Percentiles rank a stretch among this genome's conserved stretches.
phyloP scores from a whole-genome alignment of 108 stramenopile species.

The Nitzschia sp. region DNA sequence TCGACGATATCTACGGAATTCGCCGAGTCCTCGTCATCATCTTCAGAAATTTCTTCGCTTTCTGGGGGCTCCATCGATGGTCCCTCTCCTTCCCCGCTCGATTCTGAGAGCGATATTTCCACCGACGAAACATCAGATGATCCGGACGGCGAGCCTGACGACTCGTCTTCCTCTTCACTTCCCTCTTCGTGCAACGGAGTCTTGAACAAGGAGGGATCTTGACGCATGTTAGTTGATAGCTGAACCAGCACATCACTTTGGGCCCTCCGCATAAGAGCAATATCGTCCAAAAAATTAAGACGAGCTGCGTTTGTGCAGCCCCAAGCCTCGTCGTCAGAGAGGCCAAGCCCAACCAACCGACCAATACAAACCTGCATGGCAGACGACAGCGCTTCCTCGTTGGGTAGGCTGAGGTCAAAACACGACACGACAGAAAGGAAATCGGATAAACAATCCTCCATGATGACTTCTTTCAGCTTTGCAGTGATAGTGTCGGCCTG shows the following conservation, averaged over 20 bases:
- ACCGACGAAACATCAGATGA: background rate
- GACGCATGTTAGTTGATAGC: constrained; percentile 7
- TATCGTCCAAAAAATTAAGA: constrained; percentile 54
- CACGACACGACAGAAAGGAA: constrained; percentile 59
- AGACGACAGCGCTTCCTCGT: constrained; percentile 59
- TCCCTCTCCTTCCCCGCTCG: background rate
- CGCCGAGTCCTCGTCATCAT: constrained; percentile 36
- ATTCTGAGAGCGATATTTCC: background rate
- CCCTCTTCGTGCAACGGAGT: constrained; percentile 13
- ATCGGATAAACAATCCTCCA: constrained; percentile 51
- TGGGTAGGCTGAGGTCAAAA: constrained; percentile 61
- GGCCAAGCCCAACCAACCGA: constrained; percentile 51
- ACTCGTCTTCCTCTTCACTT: background rate
- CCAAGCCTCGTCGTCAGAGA: constrained; percentile 51
- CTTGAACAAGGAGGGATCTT: constrained; percentile 3
- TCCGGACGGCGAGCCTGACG: background rate
- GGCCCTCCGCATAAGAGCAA: constrained; percentile 38
- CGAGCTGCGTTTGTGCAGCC: constrained; percentile 49
- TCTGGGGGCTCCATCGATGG: background rate
- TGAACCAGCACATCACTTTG: constrained; percentile 26
- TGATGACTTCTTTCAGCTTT: constrained; percentile 29
- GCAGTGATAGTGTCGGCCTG: constrained; percentile 5
- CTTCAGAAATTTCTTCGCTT: background rate
- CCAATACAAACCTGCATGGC: constrained; percentile 64
- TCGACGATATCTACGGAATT: constrained; percentile 43